A percentile compares a stretch with the other conserved stretches of the same genome.
Evolutionary conservation across 176 grass and related monocot genomes (phyloP).

Genomic region (Ampelocalamus luodianensis): DNA sequence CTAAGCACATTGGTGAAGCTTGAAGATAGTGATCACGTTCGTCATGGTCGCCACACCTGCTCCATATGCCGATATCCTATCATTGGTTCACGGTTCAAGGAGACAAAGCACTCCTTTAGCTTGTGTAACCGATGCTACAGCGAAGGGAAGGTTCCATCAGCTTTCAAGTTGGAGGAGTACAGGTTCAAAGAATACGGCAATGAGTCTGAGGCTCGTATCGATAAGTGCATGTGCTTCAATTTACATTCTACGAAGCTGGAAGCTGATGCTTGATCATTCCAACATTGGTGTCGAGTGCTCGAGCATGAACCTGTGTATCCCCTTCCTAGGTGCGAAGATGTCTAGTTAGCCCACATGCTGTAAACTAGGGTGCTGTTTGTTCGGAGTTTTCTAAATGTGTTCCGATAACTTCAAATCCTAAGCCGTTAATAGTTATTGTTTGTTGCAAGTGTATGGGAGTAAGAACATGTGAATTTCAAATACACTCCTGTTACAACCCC

Average conservation of each 20-base stretch:
- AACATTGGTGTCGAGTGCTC: slow-evolving; percentile 21
- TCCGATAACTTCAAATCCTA: slow-evolving; percentile 23
- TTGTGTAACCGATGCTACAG: slow-evolving; percentile 92
- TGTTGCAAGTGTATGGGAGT: slow-evolving; percentile 42
- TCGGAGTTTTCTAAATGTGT: slow-evolving; percentile 38
- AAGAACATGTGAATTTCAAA: slow-evolving; percentile 49
- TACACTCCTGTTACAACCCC: slow-evolving; percentile 27
- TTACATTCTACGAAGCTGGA: slow-evolving; percentile 66
- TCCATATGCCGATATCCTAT: slow-evolving; percentile 89
- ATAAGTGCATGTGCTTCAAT: slow-evolving; percentile 89
- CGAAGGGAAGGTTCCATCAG: slow-evolving; percentile 95
- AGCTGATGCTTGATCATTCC: slow-evolving; percentile 63
- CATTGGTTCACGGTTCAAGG: slow-evolving; percentile 91
- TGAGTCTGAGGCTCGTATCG: slow-evolving; percentile 73
- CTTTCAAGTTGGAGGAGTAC: slow-evolving; percentile 87
- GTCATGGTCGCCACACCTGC: slow-evolving; percentile 80
- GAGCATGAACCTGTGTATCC: slow-evolving; percentile 47
- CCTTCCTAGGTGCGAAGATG: slow-evolving; percentile 56
- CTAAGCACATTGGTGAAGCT: slow-evolving; percentile 82
- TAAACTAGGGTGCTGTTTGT: slow-evolving; percentile 60
- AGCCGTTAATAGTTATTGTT: slow-evolving; percentile 40
- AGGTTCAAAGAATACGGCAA: slow-evolving; percentile 92
- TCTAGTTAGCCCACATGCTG: slow-evolving; percentile 56
- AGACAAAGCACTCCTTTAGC: slow-evolving; percentile 84
- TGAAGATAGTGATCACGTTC: slow-evolving; percentile 89